Evolutionary conservation across 306 rosid species (phyloP).

Genomic region (Ormosia semicastrata): DNA sequence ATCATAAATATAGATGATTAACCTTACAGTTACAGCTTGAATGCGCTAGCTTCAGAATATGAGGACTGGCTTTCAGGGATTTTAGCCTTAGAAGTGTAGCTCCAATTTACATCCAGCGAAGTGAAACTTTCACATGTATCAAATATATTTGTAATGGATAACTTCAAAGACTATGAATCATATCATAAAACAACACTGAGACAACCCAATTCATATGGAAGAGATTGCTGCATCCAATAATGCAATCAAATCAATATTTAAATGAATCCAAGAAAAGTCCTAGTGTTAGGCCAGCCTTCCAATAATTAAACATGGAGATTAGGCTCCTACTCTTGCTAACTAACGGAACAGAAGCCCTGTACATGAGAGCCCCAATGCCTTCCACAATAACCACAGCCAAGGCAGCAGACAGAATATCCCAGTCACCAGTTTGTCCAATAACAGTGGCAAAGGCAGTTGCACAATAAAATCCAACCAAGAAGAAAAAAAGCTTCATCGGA

Average conservation of each 20-base stretch:
- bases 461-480: conserved; percentile 87
- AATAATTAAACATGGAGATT: conserved; percentile 77
- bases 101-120: not conserved
- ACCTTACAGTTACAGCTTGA: not conserved
- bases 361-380: conserved; percentile 95
- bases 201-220: conserved; percentile 28
- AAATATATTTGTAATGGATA: not conserved
- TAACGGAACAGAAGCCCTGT: conserved; percentile 61
- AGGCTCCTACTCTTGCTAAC: conserved; percentile 48
- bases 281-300: conserved; percentile 92
- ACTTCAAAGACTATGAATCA: not conserved
- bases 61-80: not conserved
- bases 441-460: conserved; percentile 95
- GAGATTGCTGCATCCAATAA: conserved; percentile 1
- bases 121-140: conserved; percentile 3
- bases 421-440: conserved; percentile 97
- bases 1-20: not conserved
- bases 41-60: not conserved
- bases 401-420: conserved; percentile 96
- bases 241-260: conserved; percentile 56
- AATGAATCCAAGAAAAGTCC: conserved; percentile 99
- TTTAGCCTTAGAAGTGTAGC: not conserved
- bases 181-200: conserved; percentile 2
- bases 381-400: conserved; percentile 85
- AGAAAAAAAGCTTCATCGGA: conserved; percentile 71